Evolutionary conservation across 2,329 filamentous ascomycete species (phyloP).

Genomic region (Arthrobotrys sphaeroides): DNA sequence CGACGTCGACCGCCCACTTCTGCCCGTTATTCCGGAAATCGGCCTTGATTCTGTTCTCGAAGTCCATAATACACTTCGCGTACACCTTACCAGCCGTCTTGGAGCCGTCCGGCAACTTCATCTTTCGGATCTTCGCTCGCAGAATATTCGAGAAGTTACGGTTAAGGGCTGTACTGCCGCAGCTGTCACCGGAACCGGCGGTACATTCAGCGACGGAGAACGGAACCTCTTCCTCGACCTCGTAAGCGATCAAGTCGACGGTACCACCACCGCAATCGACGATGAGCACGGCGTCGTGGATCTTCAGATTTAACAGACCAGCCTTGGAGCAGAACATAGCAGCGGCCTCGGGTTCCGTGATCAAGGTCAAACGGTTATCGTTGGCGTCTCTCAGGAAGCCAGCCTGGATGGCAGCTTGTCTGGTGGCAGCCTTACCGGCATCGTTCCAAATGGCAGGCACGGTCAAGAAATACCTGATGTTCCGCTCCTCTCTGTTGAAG

Average conservation of each 20-base stretch:
- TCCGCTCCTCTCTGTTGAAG: conserved; percentile 96
- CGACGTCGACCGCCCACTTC: conserved; percentile 98
- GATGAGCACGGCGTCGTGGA: conserved; percentile 97
- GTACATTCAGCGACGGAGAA: conserved; percentile 98
- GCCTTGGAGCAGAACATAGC: conserved; percentile 98
- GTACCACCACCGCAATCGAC: conserved; percentile 98
- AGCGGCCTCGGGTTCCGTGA: conserved; percentile 95
- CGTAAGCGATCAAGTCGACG: conserved; percentile 98
- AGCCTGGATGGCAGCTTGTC: conserved; percentile 94
- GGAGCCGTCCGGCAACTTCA: conserved; percentile 97
- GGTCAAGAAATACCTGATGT: conserved; percentile 96
- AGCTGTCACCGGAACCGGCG: conserved; percentile 95
- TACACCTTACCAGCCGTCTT: conserved; percentile 98
- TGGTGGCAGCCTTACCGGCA: conserved; percentile 94
- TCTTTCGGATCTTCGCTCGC: conserved; percentile 96
- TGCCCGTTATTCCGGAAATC: conserved; percentile 99
- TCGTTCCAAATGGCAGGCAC: conserved; percentile 99
- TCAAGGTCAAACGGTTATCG: conserved; percentile 91
- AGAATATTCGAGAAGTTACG: conserved; percentile 98
- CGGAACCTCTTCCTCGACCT: conserved; percentile 96
- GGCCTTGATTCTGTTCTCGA: conserved; percentile 99
- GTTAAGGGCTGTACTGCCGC: conserved; percentile 97
- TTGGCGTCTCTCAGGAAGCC: conserved; percentile 97
- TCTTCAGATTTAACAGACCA: conserved; percentile 91
- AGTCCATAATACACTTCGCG: conserved; percentile 99